Percentiles rank a stretch among this genome's conserved stretches.
phyloP scores from a whole-genome alignment of 371 early-diverging fungal species.

The Coemansia sp. region DNA sequence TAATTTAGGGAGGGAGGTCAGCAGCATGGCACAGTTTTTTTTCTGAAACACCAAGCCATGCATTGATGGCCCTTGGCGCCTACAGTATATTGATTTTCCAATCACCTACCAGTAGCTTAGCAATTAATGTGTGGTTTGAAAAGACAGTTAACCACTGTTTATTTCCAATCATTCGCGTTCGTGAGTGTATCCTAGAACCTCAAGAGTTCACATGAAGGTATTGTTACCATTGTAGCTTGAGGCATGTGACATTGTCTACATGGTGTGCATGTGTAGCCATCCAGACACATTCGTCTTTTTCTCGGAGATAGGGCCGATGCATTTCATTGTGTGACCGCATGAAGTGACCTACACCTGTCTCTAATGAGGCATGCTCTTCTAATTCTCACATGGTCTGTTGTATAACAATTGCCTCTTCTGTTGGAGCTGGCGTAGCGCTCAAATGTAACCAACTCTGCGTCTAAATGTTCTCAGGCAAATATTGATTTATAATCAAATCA shows the following conservation, averaged over 20 bases:
- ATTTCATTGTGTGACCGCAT: neutral
- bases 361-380: too few relatives aligned
- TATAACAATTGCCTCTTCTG: too few relatives aligned
- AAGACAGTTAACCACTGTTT: neutral
- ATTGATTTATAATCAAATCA: too few relatives aligned
- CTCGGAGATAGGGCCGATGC: neutral
- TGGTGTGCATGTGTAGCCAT: neutral
- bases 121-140: neutral
- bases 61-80: neutral
- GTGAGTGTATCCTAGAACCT: neutral
- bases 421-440: too few relatives aligned
- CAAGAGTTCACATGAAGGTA: neutral
- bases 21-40: neutral
- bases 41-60: slow-evolving; percentile 8
- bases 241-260: neutral
- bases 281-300: neutral
- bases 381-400: too few relatives aligned
- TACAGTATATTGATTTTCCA: neutral
- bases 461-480: too few relatives aligned
- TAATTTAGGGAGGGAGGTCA: neutral
- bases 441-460: too few relatives aligned
- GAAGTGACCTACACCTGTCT: too few relatives aligned
- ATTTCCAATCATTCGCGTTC: neutral
- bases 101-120: neutral
- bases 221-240: neutral